Base-by-base conservation (phyloP, 2,329 filamentous ascomycete species). In the Fusarium sp. region DNA sequence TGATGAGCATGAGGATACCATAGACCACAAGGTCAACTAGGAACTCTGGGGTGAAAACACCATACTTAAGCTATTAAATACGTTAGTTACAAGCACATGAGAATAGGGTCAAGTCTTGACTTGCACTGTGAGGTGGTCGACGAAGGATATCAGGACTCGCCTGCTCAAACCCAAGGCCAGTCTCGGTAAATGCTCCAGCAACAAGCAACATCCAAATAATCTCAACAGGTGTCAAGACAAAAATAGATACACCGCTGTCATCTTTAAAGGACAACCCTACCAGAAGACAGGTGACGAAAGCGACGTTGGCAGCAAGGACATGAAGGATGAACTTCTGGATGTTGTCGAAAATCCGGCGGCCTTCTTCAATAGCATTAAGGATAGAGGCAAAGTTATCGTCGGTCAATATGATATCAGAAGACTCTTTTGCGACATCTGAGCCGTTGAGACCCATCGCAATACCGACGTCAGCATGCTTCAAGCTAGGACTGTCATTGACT, bases 151-250 rank as follows among this genome's bases (percentile, higher is more conserved):
- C 91, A 0, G 90, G 88, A 0, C 89, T 88, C 0, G 92, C 91
- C 48, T 86, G 83, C 80, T 94, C 92, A 82, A 93, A 91, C 7
- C 92, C 92, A 11, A 94, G 85, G 55, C 92, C 92, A 84, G 93
- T 93, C 75, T 93, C 92, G 3, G 91, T 91, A 70, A 93, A 87
- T 1, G 89, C 89, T 57, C 90, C 92, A 1, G 91, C 93, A 58
- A 93, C 88, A 87, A 94, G 92, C 78, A 93, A 91, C 78, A 94
- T 91, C 90, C 91, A 94, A 36, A 94, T 86, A 70, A 94, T 93
- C 72, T 94, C 90, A 18, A 94, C 89, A 0, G 92, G 92, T 0
- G 91, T 86, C 18, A 94, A 85, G 1, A 91, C 90, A 79, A 93
- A 94, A 18, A 93, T 89, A 0, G 91, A 93, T 33, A 92, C 85